These are phyloP conservation scores for Cryptococcus maquisensis DNA, from an alignment of 1,284 basidiomycete species.

Conservation along the genomic window DNA sequence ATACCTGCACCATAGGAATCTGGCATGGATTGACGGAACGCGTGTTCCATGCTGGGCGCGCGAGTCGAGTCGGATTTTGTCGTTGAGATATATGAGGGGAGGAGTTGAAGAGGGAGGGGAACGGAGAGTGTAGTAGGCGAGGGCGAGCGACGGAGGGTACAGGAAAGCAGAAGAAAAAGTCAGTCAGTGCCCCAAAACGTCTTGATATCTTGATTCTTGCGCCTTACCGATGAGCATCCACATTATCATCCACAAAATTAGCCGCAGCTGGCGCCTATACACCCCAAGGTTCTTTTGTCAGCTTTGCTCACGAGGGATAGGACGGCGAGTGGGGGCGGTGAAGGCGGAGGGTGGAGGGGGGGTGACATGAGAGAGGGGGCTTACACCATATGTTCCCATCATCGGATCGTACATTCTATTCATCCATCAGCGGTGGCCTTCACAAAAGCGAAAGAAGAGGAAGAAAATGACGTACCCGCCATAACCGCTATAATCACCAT, in stretches of 20 bases:
- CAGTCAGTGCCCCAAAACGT: background rate
- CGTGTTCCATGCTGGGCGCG: conserved; percentile 37
- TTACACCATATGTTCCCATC: conserved; percentile 35
- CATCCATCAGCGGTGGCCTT: background rate
- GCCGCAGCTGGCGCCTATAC: conserved; percentile 36
- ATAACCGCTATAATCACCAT: conserved; percentile 4
- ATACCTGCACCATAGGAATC: conserved; percentile 34
- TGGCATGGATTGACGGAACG: conserved; percentile 35
- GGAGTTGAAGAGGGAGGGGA: background rate
- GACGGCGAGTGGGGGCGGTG: background rate
- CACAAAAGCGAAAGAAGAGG: background rate
- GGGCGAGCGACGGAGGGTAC: too few species aligned
- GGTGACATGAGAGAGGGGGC: conserved; percentile 1
- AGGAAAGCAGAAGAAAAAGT: too few species aligned
- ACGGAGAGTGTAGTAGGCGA: background rate
- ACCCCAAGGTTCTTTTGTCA: background rate
- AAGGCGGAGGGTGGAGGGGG: background rate
- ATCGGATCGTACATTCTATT: conserved; percentile 31
- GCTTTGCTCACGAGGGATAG: background rate
- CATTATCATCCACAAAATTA: conserved; percentile 32
- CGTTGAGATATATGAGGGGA: background rate
- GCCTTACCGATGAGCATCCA: conserved; percentile 37
- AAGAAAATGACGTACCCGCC: conserved; percentile 6
- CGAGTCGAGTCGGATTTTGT: background rate
- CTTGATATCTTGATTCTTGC: conserved; percentile 1